Evolutionary conservation across 2,329 filamentous ascomycete species (phyloP).

Genomic region (Fusarium tricinctum): DNA sequence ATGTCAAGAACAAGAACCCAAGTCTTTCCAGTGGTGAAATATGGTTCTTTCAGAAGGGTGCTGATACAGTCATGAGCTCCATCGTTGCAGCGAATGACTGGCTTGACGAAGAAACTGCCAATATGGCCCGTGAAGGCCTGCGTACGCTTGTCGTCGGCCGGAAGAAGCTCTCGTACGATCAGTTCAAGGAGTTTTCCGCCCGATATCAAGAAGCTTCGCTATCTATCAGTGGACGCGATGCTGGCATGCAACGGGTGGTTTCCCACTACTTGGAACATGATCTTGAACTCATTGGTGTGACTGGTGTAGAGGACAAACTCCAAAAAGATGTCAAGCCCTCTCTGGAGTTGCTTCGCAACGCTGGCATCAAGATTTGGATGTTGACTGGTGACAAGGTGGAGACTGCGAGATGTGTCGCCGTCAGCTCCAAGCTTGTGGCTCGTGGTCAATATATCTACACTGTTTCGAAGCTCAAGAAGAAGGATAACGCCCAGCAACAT

Average conservation of each 20-base stretch:
- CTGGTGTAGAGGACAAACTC: constrained; percentile 96
- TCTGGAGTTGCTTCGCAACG: constrained; percentile 93
- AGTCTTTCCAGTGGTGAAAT: constrained; percentile 78
- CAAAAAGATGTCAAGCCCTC: constrained; percentile 97
- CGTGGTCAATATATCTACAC: constrained; percentile 97
- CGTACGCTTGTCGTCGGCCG: constrained; percentile 96
- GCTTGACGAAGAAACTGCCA: constrained; percentile 99
- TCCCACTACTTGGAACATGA: constrained; percentile 86
- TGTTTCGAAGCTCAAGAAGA: constrained; percentile 85
- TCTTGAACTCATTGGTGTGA: constrained; percentile 94
- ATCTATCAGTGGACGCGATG: constrained; percentile 83
- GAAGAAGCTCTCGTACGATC: constrained; percentile 81
- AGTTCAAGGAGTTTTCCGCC: constrained; percentile 84
- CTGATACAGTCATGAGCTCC: constrained; percentile 96
- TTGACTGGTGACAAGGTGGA: constrained; percentile 98
- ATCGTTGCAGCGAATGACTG: constrained; percentile 98
- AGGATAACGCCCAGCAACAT: constrained; percentile 87
- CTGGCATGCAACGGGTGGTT: constrained; percentile 83
- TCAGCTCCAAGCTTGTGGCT: constrained; percentile 93
- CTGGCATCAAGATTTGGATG: constrained; percentile 99
- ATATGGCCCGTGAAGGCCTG: constrained; percentile 97
- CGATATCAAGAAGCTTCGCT: constrained; percentile 85
- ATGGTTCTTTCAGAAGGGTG: constrained; percentile 99
- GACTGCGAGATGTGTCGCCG: constrained; percentile 94
- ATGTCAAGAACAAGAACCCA: constrained; percentile 62